These are phyloP conservation scores for Apiospora sp. DNA, from an alignment of 2,329 filamentous ascomycete species.

Conservation along the genomic window DNA sequence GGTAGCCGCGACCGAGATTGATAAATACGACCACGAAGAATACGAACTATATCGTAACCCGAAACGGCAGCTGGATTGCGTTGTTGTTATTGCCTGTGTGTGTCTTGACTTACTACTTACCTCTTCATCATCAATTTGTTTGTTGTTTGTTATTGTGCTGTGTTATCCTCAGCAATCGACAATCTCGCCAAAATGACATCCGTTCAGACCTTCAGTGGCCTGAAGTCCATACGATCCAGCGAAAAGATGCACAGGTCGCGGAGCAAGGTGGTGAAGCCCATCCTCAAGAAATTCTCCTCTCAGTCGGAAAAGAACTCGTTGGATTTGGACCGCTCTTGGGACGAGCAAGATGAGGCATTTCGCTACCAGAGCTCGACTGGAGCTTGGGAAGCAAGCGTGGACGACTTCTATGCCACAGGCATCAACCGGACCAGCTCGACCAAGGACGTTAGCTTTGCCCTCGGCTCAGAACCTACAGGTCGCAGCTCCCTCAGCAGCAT, in stretches of 20 bases:
- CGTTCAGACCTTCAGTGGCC: conserved; percentile 42
- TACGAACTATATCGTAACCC: background rate
- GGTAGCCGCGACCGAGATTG: background rate
- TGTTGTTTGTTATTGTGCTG: background rate
- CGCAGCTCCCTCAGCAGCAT: conserved; percentile 33
- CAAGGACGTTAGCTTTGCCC: conserved; percentile 57
- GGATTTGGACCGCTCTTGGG: conserved; percentile 67
- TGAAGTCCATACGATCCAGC: conserved; percentile 35
- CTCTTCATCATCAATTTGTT: background rate
- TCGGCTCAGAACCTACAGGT: conserved; percentile 43
- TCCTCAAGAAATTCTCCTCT: conserved; percentile 63
- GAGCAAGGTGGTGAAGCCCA: conserved; percentile 65
- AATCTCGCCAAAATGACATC: conserved; percentile 41
- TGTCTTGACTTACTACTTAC: background rate
- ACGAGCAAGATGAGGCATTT: conserved; percentile 56
- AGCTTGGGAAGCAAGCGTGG: conserved; percentile 8
- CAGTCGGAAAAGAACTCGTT: conserved; percentile 69
- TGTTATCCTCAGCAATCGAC: background rate
- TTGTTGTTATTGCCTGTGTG: conserved; percentile 23
- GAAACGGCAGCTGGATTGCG: conserved; percentile 14
- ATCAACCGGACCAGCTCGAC: conserved; percentile 37
- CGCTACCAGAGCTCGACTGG: conserved; percentile 35
- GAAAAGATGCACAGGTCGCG: conserved; percentile 54
- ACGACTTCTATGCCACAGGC: background rate
- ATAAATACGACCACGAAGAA: background rate